Base-by-base conservation (phyloP, 2,329 filamentous ascomycete genomes). In the Claviceps pusilla region DNA sequence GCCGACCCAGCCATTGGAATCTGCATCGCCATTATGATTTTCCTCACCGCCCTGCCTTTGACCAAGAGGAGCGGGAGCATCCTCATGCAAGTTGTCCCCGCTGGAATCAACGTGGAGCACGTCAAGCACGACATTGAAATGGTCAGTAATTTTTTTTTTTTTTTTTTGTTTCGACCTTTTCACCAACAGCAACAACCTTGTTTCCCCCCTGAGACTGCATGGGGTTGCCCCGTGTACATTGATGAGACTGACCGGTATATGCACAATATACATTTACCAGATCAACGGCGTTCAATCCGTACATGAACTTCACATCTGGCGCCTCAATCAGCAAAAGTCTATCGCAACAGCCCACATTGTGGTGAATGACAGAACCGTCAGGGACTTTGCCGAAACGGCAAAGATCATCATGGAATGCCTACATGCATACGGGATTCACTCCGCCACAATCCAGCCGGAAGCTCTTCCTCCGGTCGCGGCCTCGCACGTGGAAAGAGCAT, bases 301-400 rank as follows among this genome's bases (percentile, higher is more conserved):
- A 14, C 84, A 88, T 58, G 83, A 89, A 60, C 71, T 89, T 16
- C 84, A 87, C 59, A 78, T 88, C 57, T 89, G 86, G 85, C 76
- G 80, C 2, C 73, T 89, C 3, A 80, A 85, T 62, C 84, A 90
- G 67, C 74, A 74, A 52, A 87, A 86, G 61, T 73, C 78, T 4
- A 74, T 89, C 49, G 86, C 86, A 7, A 82, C 82, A 0, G 84
- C 82, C 1, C 85, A 88, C 62, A 70, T 89, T 1, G 74, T 84
- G 0, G 76, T 88, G 16, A 73, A 76, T 1, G 76, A 80, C 57
- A 71, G 75, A 52, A 74, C 75, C 9, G 66, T 86, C 29, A 65
- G 71, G 41, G 70, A 71, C 51, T 88, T 88, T 63, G 76, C 79
- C 68, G 71, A 73, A 51, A 77, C 77, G 56, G 80, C 82, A 2